Evolutionary conservation across 1,284 basidiomycete genomes (phyloP), one percentile per base, ranked within the genome.

Genomic region (Apiotrichum laibachii): DNA sequence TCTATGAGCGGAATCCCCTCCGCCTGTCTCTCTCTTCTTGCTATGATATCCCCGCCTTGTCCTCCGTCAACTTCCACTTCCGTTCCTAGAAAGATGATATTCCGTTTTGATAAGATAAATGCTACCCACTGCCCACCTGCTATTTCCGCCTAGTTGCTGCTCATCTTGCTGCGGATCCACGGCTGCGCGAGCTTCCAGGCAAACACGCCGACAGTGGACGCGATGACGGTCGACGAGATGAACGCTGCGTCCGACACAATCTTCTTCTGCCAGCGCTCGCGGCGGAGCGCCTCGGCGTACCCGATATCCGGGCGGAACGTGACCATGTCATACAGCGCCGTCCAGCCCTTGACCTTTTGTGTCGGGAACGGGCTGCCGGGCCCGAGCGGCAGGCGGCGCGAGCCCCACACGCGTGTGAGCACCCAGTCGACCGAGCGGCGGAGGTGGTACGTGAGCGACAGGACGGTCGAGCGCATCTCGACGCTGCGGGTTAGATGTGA

Each of bases 261-360:
- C 22, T 67, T 60, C 56, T 70, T 72, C 67, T 80, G 78, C 63
- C 67, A 70, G 21, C 62, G 62, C 64, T 80, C 78, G 56, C 72
- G 72, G 49, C 74, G 57, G 44, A 75, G 59, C 8, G 77, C 78
- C 56, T 78, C 77, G 9, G 87, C 86, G 75, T 98, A 98, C 70
- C 87, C 88, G 64, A 97, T 85, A 76, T 97, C 94, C 47, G 92
- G 90, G 43, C 92, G 85, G 81, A 99, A 99, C 42, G 95, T 97
- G 65, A 96, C 89, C 92, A 98, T 95, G 37, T 90, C 90, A 77
- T 99, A 99, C 55, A 96, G 82, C 53, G 91, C 90, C 58, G 91
- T 83, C 95, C 95, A 99, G 39, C 89, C 89, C 59, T 77, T 76
- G 42, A 87, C 85, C 55, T 81, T 75, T 53, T 75, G 64, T n/a